Evolutionary conservation across 805 yeast genomes (phyloP).

Genomic region (Wilhelminamyces savonicus): DNA sequence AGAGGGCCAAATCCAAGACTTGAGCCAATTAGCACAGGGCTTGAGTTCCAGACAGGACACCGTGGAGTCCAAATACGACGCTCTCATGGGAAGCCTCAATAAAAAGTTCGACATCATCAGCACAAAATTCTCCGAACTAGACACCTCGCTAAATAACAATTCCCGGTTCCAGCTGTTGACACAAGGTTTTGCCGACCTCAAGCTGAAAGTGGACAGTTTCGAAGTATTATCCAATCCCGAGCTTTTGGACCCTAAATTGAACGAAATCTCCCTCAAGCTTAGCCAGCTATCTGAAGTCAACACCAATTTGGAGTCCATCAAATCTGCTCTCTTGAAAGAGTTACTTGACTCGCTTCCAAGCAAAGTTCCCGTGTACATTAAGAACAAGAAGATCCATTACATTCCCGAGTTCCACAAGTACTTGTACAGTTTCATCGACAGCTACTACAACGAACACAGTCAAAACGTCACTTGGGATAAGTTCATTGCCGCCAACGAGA

Average conservation of each 20-base stretch:
- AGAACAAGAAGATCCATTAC: slow-evolving; percentile 28
- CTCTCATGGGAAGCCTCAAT: slow-evolving; percentile 7
- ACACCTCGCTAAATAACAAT: slow-evolving; percentile 1
- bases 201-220: slow-evolving; percentile 5
- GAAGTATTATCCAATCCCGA: slow-evolving; percentile 3
- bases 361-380: slow-evolving; percentile 25
- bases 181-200: slow-evolving; percentile 8
- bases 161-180: slow-evolving; percentile 5
- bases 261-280: slow-evolving; percentile 10
- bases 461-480: slow-evolving; percentile 14
- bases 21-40: slow-evolving; percentile 9
- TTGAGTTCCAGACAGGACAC: slow-evolving; percentile 14
- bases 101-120: slow-evolving; percentile 12
- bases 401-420: slow-evolving; percentile 34
- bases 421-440: slow-evolving; percentile 26
- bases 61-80: slow-evolving; percentile 10
- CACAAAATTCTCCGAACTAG: slow-evolving; percentile 5
- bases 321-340: slow-evolving; percentile 11
- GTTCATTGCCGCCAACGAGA: slow-evolving; percentile 15
- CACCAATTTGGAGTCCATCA: slow-evolving; percentile 8
- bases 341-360: slow-evolving; percentile 19
- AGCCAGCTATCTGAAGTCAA: slow-evolving; percentile 7
- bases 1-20: slow-evolving; percentile 6
- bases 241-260: slow-evolving; percentile 9
- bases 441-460: slow-evolving; percentile 8